Percentiles rank a stretch among this genome's conserved stretches.
Evolutionary conservation across 106 monocot species (phyloP).

Genomic region (Platanthera zijinensis): DNA sequence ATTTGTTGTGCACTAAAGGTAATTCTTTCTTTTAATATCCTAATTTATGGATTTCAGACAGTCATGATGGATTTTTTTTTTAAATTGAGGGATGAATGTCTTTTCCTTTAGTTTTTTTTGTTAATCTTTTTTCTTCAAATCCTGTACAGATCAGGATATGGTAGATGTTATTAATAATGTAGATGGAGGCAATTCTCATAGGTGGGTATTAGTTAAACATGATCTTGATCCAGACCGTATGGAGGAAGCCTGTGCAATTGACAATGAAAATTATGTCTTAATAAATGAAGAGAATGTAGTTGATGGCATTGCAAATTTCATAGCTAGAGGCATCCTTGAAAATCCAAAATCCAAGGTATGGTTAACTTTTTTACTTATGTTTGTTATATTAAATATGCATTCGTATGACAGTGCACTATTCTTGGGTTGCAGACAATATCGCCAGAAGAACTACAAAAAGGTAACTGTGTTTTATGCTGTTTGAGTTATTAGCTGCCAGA

Average conservation of each 20-base stretch:
- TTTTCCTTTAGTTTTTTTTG: not conserved
- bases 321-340: conserved; percentile 80
- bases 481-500: not conserved
- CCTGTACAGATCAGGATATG: conserved; percentile 21
- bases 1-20: conserved; percentile 19
- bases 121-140: conserved; percentile 7
- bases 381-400: not conserved
- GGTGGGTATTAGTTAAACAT: conserved; percentile 72
- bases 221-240: conserved; percentile 32
- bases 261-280: conserved; percentile 71
- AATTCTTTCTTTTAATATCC: conserved; percentile 3
- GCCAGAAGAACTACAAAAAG: conserved; percentile 57
- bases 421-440: conserved; percentile 41
- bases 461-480: conserved; percentile 26
- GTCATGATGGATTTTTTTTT: not conserved
- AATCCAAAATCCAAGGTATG: conserved; percentile 84
- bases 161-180: conserved; percentile 32
- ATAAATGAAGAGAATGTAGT: conserved; percentile 76
- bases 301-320: conserved; percentile 82
- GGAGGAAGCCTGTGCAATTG: conserved; percentile 80
- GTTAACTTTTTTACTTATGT: conserved; percentile 1
- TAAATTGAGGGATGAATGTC: not conserved
- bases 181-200: conserved; percentile 39
- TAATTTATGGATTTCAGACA: not conserved
- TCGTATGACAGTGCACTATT: conserved; percentile 12